phyloP scores from a whole-genome alignment of 1,284 basidiomycete species.

The Termitomyces sp. region DNA sequence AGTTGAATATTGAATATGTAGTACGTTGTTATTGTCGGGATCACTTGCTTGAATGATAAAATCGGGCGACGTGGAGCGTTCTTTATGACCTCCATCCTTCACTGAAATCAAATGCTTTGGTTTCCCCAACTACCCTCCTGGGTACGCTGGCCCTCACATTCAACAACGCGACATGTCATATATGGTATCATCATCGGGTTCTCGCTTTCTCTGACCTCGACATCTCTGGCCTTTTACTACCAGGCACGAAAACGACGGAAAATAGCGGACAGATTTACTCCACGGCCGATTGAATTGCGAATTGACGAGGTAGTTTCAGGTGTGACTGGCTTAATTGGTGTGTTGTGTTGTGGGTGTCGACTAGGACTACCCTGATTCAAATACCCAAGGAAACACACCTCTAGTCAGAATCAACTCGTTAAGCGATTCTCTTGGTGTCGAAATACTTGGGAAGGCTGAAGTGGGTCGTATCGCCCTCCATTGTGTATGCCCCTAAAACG shows the following conservation, averaged over 20 bases:
- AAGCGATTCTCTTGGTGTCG: constrained; percentile 86
- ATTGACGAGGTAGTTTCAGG: constrained; percentile 73
- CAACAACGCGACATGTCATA: constrained; percentile 43
- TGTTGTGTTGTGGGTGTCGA: constrained; percentile 37
- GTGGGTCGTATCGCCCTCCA: constrained; percentile 30
- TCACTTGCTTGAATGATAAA: constrained; percentile 4
- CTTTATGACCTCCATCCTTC: constrained; percentile 22
- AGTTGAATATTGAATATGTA: no score
- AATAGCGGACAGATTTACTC: constrained; percentile 35
- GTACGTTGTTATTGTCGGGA: neutral
- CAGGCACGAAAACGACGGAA: constrained; percentile 41
- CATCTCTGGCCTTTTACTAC: constrained; percentile 48
- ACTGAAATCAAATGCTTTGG: constrained; percentile 19
- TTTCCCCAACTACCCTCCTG: constrained; percentile 24
- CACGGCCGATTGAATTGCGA: constrained; percentile 69
- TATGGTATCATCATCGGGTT: constrained; percentile 69
- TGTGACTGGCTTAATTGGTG: constrained; percentile 81
- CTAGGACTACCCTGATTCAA: constrained; percentile 2
- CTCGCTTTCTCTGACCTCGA: constrained; percentile 62
- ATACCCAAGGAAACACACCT: constrained; percentile 81
- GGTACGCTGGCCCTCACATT: constrained; percentile 32
- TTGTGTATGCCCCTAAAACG: neutral
- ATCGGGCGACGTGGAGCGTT: constrained; percentile 8
- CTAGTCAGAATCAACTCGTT: constrained; percentile 88
- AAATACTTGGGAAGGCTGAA: constrained; percentile 96